Evolutionary conservation across 257 asterid species (phyloP).

Genomic region (Salvia rosmarinus): DNA sequence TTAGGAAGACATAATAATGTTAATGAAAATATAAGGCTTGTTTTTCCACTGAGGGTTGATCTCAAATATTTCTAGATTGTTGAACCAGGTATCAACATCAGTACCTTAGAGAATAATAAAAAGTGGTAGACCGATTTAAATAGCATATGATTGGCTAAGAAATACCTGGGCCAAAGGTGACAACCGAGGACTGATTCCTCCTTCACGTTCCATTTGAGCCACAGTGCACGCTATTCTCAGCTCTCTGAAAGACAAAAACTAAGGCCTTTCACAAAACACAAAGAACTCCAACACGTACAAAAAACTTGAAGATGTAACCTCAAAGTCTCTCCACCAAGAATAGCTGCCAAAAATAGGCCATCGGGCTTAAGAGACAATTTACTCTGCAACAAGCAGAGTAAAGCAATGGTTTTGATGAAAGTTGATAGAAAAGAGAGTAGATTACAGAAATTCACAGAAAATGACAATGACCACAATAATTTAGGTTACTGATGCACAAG

Average conservation of each 20-base stretch:
- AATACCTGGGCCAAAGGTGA: constrained; percentile 96
- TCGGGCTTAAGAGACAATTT: constrained; percentile 94
- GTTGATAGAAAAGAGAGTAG: constrained; percentile 14
- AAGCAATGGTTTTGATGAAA: constrained; percentile 16
- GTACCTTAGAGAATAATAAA: not conserved
- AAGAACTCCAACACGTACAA: constrained; percentile 23
- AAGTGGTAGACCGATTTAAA: not conserved
- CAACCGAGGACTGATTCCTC: constrained; percentile 92
- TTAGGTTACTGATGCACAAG: constrained; percentile 7
- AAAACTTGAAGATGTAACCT: constrained; percentile 47
- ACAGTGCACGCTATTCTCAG: constrained; percentile 92
- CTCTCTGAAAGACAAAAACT: constrained; percentile 60
- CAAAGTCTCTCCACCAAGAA: constrained; percentile 95
- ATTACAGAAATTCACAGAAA: constrained; percentile 15
- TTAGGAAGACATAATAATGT: not conserved
- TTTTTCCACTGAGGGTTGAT: not conserved
- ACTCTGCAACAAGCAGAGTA: constrained; percentile 59
- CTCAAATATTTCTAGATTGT: not conserved
- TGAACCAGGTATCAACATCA: not conserved
- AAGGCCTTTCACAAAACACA: constrained; percentile 10
- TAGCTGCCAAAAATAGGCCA: constrained; percentile 93
- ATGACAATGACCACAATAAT: not conserved
- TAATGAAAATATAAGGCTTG: not conserved
- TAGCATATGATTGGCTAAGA: constrained; percentile 17
- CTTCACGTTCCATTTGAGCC: constrained; percentile 98